These are phyloP conservation scores for Daldinia caldariorum DNA, from an alignment of 495 filamentous ascomycete species.

Conservation along the genomic window DNA sequence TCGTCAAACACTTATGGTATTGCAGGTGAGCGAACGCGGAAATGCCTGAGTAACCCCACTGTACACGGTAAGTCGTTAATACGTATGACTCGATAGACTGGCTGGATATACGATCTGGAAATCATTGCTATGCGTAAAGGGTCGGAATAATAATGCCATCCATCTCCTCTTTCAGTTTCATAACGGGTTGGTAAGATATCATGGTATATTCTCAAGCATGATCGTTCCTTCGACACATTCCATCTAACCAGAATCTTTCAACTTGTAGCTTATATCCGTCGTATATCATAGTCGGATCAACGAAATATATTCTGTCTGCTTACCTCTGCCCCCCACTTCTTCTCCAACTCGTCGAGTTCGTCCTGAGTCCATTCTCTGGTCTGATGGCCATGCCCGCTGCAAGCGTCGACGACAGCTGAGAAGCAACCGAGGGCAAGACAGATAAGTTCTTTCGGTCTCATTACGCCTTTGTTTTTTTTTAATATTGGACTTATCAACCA, in stretches of 20 bases:
- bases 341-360: slow-evolving; percentile 59
- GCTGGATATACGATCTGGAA: slow-evolving; percentile 1
- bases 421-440: slow-evolving; percentile 37
- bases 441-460: slow-evolving; percentile 28
- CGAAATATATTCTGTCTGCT: slow-evolving; percentile 19
- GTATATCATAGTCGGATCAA: background rate
- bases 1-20: slow-evolving; percentile 76
- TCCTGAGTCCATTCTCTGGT: slow-evolving; percentile 52
- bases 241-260: background rate
- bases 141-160: background rate
- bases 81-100: background rate
- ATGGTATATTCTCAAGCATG: background rate
- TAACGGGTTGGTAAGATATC: background rate
- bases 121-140: background rate
- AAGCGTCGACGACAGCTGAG: slow-evolving; percentile 40
- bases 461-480: slow-evolving; percentile 4
- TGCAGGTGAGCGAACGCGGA: slow-evolving; percentile 82
- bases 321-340: slow-evolving; percentile 66
- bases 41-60: slow-evolving; percentile 84
- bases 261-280: background rate
- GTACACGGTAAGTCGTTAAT: slow-evolving; percentile 18
- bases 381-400: slow-evolving; percentile 36
- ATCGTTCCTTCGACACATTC: background rate
- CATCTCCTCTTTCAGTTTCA: background rate
- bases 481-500: background rate